Evolutionary conservation across 495 filamentous ascomycete genomes (phyloP).

Genomic region (Staphylotrichum tortipilum): DNA sequence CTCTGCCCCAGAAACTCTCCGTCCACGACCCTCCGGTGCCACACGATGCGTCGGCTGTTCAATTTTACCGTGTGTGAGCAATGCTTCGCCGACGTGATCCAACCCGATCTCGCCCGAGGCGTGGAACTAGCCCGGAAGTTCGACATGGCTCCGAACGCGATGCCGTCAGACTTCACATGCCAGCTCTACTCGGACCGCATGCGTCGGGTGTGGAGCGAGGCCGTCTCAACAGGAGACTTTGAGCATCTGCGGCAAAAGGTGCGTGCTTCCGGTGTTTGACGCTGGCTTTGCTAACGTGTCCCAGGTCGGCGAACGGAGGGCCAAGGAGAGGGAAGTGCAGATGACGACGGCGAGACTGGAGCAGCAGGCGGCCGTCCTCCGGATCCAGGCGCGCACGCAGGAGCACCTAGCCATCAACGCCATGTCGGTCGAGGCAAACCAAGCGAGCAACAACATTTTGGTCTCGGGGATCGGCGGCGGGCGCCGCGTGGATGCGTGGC

Average conservation of each 20-base stretch:
- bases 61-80: slow-evolving; percentile 10
- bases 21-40: slow-evolving; percentile 1
- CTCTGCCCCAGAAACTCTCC: slow-evolving; percentile 5
- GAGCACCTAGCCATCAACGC: slow-evolving; percentile 5
- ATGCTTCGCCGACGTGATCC: slow-evolving; percentile 4
- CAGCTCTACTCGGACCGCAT: slow-evolving; percentile 11
- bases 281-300: too few relatives aligned
- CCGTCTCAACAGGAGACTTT: slow-evolving; percentile 2
- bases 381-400: slow-evolving; percentile 1
- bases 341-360: slow-evolving; percentile 2
- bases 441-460: slow-evolving; percentile 8
- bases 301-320: not conserved
- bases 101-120: not conserved
- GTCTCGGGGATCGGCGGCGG: slow-evolving; percentile 3
- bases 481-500: not conserved
- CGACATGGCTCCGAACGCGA: not conserved
- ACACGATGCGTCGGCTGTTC: slow-evolving; percentile 7
- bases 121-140: slow-evolving; percentile 1
- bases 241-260: slow-evolving; percentile 6
- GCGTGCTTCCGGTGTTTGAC: not conserved
- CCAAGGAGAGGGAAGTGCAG: slow-evolving; percentile 4
- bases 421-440: not conserved
- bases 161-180: slow-evolving; percentile 3
- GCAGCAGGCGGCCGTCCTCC: slow-evolving; percentile 1
- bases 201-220: slow-evolving; percentile 8